Percentiles rank a stretch among this genome's conserved stretches.
Evolutionary conservation across 345 rosid species (phyloP).

Genomic region (Eucalyptus victrix): DNA sequence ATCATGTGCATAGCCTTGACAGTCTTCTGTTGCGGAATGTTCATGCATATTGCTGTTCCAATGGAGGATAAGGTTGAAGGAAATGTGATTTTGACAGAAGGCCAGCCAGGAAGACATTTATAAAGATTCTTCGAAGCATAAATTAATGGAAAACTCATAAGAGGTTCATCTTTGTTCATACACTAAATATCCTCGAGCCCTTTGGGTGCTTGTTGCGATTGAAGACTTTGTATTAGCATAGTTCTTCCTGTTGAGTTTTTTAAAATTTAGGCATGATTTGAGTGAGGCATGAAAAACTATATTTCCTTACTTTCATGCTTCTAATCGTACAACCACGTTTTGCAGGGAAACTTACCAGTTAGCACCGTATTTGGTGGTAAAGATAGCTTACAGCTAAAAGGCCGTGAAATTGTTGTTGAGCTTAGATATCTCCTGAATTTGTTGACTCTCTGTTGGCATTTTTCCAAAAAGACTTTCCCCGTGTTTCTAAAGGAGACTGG

Average conservation of each 20-base stretch:
- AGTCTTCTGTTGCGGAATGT: background rate
- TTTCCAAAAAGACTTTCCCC: slow-evolving; percentile 87
- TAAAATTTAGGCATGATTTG: background rate
- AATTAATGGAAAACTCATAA: background rate
- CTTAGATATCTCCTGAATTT: slow-evolving; percentile 57
- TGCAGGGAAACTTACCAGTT: slow-evolving; percentile 78
- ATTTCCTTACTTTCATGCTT: background rate
- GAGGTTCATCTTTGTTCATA: background rate
- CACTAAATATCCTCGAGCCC: background rate
- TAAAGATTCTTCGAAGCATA: background rate
- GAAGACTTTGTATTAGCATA: background rate
- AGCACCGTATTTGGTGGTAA: slow-evolving; percentile 73
- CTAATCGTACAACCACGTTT: background rate
- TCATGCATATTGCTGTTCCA: background rate
- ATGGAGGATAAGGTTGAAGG: background rate
- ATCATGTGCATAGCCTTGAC: background rate
- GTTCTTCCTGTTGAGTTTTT: background rate
- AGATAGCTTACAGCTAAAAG: slow-evolving; percentile 64
- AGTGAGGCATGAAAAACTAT: background rate
- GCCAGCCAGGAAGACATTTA: background rate
- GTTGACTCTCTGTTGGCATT: slow-evolving; percentile 92
- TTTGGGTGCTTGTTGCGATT: background rate
- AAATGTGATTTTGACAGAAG: background rate
- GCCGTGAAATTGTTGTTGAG: slow-evolving; percentile 46
- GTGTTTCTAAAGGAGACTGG: slow-evolving; percentile 83